Evolutionary conservation across 495 filamentous ascomycete genomes (phyloP), one percentile per base, ranked within the genome.

Genomic region (Talaromyces proteolyticus): DNA sequence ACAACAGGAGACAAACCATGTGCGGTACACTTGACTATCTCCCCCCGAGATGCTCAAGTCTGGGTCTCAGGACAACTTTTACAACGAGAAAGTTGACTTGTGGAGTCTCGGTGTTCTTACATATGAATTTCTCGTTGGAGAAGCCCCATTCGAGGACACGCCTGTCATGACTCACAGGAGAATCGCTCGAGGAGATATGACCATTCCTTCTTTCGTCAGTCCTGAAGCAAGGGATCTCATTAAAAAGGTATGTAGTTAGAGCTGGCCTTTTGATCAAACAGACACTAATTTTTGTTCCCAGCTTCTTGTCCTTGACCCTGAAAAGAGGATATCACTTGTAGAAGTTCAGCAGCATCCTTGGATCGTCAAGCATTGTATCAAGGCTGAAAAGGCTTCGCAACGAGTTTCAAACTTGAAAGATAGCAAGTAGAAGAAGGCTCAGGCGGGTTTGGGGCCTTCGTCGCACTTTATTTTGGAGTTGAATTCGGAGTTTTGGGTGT

Each of bases 11-110:
- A 37, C 84, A 91, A 53, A 98, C 93, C 19, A 92, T 97, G 81
- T 98, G 93, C 65, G 93, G 93, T 57, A 98, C 93, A 6, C 79
- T 98, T 21, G 93, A 98, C 68, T 97, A 98, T 64, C 78, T 98
- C 16, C 93, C 93, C 6, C 93, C 93, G 93, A 98, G 81, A 98
- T 98, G 94, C 77, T 98, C 63, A 85, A 84, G 56, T 80, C 84
- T 2, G 86, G 87, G 51, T 73, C 77, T 52, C 78, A 83, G 53
- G 87, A 90, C 50, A 94, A 91, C 62, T 91, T 72, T 56, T 96
- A 98, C 64, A 89, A 74, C 49, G 91, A 97, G 64, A 96, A 95
- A 69, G 91, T 98, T 12, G 93, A 98, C 64, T 66, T 97, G 44
- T 98, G 93, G 93, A 91, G 85, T 62, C 68, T 98, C 60, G 93